A percentile compares a stretch with the other conserved stretches of the same genome.
Conservation (phyloP, 805 yeast species). For the Lipomyces starkeyi region DNA sequence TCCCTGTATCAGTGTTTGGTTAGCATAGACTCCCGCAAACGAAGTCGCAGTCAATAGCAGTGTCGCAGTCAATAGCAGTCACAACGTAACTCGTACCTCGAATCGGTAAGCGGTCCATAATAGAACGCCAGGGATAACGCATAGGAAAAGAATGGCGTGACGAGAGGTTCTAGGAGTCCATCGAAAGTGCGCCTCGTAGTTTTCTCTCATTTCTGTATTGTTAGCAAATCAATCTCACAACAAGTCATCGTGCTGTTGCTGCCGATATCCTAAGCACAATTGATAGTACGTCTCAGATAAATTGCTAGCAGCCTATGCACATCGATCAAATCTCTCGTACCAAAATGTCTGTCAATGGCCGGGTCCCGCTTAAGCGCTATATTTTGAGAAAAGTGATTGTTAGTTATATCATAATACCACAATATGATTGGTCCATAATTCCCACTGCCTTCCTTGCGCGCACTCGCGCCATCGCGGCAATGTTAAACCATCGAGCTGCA, state of each 20-base stretch:
- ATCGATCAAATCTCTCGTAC: constrained; percentile 18
- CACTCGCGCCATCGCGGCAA: background rate
- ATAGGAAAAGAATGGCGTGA: constrained; percentile 20
- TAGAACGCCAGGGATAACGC: constrained; percentile 27
- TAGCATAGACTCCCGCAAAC: background rate
- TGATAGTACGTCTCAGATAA: background rate
- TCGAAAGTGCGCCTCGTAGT: constrained; percentile 32
- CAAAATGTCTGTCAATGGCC: constrained; percentile 35
- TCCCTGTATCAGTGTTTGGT: constrained; percentile 23
- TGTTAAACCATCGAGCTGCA: background rate
- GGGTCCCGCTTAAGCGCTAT: constrained; percentile 36
- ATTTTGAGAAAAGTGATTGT: background rate
- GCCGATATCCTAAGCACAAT: background rate
- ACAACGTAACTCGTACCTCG: constrained; percentile 26
- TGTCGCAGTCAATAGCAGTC: background rate
- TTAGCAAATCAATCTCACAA: background rate
- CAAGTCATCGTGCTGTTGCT: background rate
- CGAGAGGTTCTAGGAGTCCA: constrained; percentile 34
- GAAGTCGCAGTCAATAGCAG: background rate
- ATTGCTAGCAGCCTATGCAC: background rate
- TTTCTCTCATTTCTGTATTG: constrained; percentile 32
- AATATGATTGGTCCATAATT: background rate
- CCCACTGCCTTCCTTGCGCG: background rate
- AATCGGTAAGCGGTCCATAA: constrained; percentile 28
- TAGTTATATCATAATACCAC: background rate